Conservation (phyloP, 805 yeast genomes). For the Wickerhamomyces silvicola region DNA sequence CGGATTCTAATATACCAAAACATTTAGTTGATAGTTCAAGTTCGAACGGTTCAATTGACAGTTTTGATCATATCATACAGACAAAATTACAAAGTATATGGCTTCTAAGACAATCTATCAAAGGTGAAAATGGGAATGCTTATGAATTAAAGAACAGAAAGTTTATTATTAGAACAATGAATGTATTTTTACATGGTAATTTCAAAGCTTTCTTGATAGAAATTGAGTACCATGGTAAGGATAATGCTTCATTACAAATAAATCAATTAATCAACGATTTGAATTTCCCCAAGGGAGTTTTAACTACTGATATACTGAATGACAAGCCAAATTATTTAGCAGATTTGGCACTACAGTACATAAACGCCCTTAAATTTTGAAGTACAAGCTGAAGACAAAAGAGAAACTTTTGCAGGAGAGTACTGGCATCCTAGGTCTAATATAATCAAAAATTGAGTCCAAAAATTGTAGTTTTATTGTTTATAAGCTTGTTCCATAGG, state of each 20-base stretch:
- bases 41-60: constrained; percentile 48
- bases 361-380: constrained; percentile 1
- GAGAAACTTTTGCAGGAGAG: background rate
- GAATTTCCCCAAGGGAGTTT: constrained; percentile 33
- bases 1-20: constrained; percentile 23
- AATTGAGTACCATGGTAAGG: constrained; percentile 21
- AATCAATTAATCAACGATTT: constrained; percentile 27
- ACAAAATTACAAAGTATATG: constrained; percentile 63
- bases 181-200: constrained; percentile 66
- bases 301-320: constrained; percentile 29
- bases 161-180: constrained; percentile 54
- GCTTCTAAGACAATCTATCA: constrained; percentile 59
- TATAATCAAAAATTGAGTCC: no score
- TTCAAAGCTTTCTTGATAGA: constrained; percentile 67
- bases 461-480: no score
- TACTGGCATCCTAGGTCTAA: background rate
- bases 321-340: constrained; percentile 5
- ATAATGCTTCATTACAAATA: constrained; percentile 5
- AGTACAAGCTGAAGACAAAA: background rate
- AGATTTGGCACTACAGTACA: constrained; percentile 10
- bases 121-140: constrained; percentile 70
- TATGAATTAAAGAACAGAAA: constrained; percentile 42
- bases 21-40: constrained; percentile 40
- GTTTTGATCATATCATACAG: constrained; percentile 47
- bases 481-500: no score